A percentile compares a stretch with the other conserved stretches of the same genome.
phyloP scores from a whole-genome alignment of 805 yeast genomes.

The Ogataea haglerorum region DNA sequence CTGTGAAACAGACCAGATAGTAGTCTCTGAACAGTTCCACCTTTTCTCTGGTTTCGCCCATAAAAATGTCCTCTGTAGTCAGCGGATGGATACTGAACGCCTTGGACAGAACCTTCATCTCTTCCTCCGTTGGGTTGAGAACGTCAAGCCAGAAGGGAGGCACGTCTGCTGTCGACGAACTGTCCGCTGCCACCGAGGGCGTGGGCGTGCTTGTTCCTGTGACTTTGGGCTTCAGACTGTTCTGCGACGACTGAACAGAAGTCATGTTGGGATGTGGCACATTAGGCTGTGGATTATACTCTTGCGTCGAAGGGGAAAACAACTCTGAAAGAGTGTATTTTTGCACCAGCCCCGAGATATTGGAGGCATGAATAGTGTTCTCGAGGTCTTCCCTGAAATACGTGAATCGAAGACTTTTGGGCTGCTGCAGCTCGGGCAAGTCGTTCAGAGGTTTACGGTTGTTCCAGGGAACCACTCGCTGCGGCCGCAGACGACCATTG shows the following conservation, averaged over 20 bases:
- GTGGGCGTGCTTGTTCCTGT: constrained; percentile 25
- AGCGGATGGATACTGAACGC: constrained; percentile 95
- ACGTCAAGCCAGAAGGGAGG: constrained; percentile 93
- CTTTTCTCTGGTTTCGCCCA: constrained; percentile 93
- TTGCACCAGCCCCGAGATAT: constrained; percentile 74
- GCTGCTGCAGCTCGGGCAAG: constrained; percentile 19
- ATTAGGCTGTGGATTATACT: constrained; percentile 1
- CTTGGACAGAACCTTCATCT: constrained; percentile 86
- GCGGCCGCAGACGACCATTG: constrained; percentile 70
- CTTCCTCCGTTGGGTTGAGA: constrained; percentile 91
- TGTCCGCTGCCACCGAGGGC: constrained; percentile 23
- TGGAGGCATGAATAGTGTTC: constrained; percentile 87
- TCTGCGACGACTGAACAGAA: constrained; percentile 16
- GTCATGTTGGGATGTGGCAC: neutral
- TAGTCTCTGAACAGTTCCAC: constrained; percentile 90
- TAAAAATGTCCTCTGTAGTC: constrained; percentile 90
- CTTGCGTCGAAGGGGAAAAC: constrained; percentile 40
- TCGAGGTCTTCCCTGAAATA: constrained; percentile 88
- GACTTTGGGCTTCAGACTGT: constrained; percentile 11
- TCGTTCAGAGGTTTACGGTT: constrained; percentile 24
- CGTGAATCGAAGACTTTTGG: constrained; percentile 69
- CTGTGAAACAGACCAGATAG: constrained; percentile 86
- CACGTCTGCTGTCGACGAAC: constrained; percentile 30
- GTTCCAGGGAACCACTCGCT: constrained; percentile 74
- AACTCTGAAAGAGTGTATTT: constrained; percentile 58